Conservation (phyloP, 805 yeast species). For the Saccharomycopsis javanensis region DNA sequence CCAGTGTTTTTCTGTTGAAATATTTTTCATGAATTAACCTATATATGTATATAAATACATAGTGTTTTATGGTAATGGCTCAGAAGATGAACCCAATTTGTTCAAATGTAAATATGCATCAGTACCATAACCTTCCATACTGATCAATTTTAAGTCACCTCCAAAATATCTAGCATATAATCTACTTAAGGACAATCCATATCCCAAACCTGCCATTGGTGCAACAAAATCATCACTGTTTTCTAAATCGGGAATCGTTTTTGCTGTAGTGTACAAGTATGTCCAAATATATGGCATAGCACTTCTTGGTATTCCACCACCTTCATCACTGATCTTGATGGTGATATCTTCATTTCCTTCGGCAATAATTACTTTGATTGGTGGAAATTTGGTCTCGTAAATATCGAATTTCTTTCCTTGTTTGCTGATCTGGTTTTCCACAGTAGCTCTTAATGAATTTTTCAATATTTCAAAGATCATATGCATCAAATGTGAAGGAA, state of each 20-base stretch:
- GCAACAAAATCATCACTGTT: conserved; percentile 56
- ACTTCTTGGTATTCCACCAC: conserved; percentile 85
- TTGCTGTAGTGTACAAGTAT: conserved; percentile 81
- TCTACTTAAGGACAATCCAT: conserved; percentile 80
- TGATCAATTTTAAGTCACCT: conserved; percentile 76
- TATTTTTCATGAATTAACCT: no score
- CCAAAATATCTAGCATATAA: conserved; percentile 85
- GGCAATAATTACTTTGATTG: conserved; percentile 77
- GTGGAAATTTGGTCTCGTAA: conserved; percentile 66
- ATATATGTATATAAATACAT: no score
- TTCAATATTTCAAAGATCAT: conserved; percentile 85
- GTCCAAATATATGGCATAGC: conserved; percentile 86
- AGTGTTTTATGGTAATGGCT: conserved; percentile 16
- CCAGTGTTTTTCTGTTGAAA: no score
- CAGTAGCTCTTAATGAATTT: conserved; percentile 81
- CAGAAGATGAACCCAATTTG: conserved; percentile 22
- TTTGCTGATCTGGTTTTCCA: conserved; percentile 61
- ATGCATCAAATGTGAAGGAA: conserved; percentile 86
- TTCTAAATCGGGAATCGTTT: conserved; percentile 52
- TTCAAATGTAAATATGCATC: conserved; percentile 84
- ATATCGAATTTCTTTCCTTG: conserved; percentile 29
- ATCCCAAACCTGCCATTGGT: conserved; percentile 93
- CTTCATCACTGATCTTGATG: conserved; percentile 83
- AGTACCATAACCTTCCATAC: conserved; percentile 93
- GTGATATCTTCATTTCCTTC: conserved; percentile 89